Conservation (phyloP, 371 early-diverging fungal species). For the Smittium mucronatum region DNA sequence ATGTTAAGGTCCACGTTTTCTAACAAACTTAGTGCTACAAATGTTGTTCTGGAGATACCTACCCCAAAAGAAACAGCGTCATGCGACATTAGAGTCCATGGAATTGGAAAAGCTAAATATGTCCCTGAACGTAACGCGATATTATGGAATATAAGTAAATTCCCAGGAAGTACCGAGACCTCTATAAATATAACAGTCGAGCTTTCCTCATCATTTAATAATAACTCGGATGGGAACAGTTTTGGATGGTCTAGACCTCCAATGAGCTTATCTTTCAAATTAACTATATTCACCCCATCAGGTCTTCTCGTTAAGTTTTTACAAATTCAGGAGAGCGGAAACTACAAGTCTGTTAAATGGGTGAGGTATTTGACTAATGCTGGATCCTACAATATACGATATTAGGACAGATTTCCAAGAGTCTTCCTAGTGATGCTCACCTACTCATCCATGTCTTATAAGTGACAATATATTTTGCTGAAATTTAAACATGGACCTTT, state of each 20-base stretch:
- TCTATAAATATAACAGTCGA: slow-evolving; percentile 64
- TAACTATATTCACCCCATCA: slow-evolving; percentile 91
- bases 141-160: slow-evolving; percentile 93
- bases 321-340: slow-evolving; percentile 92
- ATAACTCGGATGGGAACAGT: neutral
- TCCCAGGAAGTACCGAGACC: slow-evolving; percentile 55
- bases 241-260: slow-evolving; percentile 55
- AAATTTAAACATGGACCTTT: too few relatives aligned
- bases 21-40: slow-evolving; percentile 90
- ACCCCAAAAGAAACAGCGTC: slow-evolving; percentile 93
- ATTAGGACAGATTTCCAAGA: too few relatives aligned
- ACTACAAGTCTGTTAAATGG: slow-evolving; percentile 97
- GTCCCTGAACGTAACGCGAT: slow-evolving; percentile 87
- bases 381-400: slow-evolving; percentile 29
- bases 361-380: slow-evolving; percentile 97
- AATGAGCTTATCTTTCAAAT: slow-evolving; percentile 92
- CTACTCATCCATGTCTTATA: too few relatives aligned
- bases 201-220: slow-evolving; percentile 23
- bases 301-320: slow-evolving; percentile 95
- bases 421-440: too few relatives aligned
- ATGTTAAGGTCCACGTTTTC: slow-evolving; percentile 85
- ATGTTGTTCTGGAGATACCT: slow-evolving; percentile 88
- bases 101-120: slow-evolving; percentile 74
- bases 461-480: too few relatives aligned
- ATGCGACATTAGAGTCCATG: slow-evolving; percentile 83